Conservation (phyloP, 2,329 filamentous ascomycete species). For the Drechmeria coniospora region DNA sequence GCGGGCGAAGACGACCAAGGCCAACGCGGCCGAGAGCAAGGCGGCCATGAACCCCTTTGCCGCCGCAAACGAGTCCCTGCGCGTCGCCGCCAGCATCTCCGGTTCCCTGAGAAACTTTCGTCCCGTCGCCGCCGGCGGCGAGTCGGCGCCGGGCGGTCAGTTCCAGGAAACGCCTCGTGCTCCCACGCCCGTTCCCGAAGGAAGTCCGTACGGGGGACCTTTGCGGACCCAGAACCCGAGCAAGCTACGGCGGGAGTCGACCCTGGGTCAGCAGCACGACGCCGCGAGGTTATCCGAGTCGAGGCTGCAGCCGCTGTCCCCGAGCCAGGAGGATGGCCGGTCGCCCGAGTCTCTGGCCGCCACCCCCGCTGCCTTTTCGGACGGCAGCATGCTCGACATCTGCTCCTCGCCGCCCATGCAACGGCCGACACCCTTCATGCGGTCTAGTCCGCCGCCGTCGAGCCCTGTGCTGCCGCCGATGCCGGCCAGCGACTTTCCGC, state of each 20-base stretch:
- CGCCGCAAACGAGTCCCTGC: constrained; percentile 59
- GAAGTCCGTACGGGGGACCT: constrained; percentile 11
- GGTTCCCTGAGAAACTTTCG: constrained; percentile 76
- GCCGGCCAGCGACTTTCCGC: constrained; percentile 32
- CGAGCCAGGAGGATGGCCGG: constrained; percentile 31
- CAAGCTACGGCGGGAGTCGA: constrained; percentile 44
- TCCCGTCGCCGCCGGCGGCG: constrained; percentile 43
- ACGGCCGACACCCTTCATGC: constrained; percentile 38
- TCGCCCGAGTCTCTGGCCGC: constrained; percentile 39
- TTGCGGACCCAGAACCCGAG: constrained; percentile 15
- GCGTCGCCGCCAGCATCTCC: constrained; percentile 81
- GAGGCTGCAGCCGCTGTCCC: constrained; percentile 21
- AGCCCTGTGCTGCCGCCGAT: constrained; percentile 62
- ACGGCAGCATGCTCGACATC: constrained; percentile 64
- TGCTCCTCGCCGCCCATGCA: constrained; percentile 82
- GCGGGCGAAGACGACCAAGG: constrained; percentile 61
- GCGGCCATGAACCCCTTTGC: constrained; percentile 60
- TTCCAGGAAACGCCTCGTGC: constrained; percentile 60
- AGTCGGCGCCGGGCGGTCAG: constrained; percentile 30
- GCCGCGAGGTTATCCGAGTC: constrained; percentile 27
- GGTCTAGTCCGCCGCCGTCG: constrained; percentile 52
- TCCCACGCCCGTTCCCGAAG: constrained; percentile 57
- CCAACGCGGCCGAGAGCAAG: constrained; percentile 32
- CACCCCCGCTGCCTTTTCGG: constrained; percentile 36
- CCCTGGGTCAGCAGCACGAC: constrained; percentile 34